Percentiles rank a stretch among this genome's conserved stretches.
Evolutionary conservation across 2,329 filamentous ascomycete species (phyloP).

Genomic region (Aspergillus vadensis): DNA sequence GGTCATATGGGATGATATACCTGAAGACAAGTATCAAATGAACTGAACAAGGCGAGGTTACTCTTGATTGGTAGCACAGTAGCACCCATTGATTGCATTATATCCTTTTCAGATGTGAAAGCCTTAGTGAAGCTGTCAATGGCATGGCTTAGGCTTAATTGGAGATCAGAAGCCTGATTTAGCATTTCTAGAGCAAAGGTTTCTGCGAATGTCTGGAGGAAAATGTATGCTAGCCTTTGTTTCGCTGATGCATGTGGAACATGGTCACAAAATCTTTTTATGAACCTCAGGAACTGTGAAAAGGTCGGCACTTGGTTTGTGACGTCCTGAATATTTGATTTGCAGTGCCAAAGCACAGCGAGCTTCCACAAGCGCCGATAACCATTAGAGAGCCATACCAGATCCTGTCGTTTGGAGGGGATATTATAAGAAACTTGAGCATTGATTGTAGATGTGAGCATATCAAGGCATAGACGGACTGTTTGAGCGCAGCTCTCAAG

Average conservation of each 20-base stretch:
- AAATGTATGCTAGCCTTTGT: conserved; percentile 29
- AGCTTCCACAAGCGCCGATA: conserved; percentile 38
- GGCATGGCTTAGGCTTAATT: conserved; percentile 32
- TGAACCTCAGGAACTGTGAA: conserved; percentile 31
- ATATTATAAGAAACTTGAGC: conserved; percentile 20
- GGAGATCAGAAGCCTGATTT: conserved; percentile 28
- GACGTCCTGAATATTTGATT: conserved; percentile 15
- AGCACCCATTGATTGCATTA: conserved; percentile 23
- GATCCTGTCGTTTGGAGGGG: conserved; percentile 33
- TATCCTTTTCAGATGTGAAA: conserved; percentile 19
- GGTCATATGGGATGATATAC: conserved; percentile 24
- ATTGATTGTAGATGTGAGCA: conserved; percentile 32
- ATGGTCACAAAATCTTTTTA: conserved; percentile 25
- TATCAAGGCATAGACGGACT: conserved; percentile 26
- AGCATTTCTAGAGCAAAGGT: conserved; percentile 30
- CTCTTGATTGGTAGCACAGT: conserved; percentile 22
- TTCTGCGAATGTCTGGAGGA: conserved; percentile 35
- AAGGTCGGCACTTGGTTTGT: conserved; percentile 24
- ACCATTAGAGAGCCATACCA: conserved; percentile 37
- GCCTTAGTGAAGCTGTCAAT: conserved; percentile 30
- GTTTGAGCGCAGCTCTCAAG: conserved; percentile 34
- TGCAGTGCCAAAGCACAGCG: conserved; percentile 32
- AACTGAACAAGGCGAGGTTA: conserved; percentile 19
- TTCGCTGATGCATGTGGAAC: conserved; percentile 27
- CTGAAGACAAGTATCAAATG: conserved; percentile 34